Conservation (phyloP, 2,329 filamentous ascomycete species). For the Ceratocystis diversiconidia region DNA sequence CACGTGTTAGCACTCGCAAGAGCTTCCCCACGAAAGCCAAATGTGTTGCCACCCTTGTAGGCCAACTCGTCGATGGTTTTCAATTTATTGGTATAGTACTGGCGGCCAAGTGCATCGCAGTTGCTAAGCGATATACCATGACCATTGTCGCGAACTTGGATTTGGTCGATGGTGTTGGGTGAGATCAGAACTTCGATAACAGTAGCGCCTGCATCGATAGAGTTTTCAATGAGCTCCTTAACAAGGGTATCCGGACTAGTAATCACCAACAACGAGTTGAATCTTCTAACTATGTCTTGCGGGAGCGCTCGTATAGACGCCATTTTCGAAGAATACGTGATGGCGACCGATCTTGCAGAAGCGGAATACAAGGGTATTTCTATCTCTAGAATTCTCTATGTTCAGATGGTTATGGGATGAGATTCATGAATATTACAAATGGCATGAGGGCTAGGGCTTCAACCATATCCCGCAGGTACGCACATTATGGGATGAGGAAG, state of each 20-base stretch:
- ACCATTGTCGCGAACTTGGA: constrained; percentile 64
- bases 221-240: constrained; percentile 67
- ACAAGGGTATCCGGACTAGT: constrained; percentile 46
- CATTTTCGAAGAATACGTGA: constrained; percentile 27
- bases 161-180: constrained; percentile 50
- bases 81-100: constrained; percentile 64
- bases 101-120: constrained; percentile 45
- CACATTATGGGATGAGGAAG: not conserved
- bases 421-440: not conserved
- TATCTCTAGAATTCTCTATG: not conserved
- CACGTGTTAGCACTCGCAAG: constrained; percentile 51
- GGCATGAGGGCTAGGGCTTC: constrained; percentile 12
- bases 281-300: constrained; percentile 35
- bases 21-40: constrained; percentile 68
- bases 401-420: constrained; percentile 1
- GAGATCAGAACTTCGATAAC: constrained; percentile 51
- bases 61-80: constrained; percentile 47
- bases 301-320: constrained; percentile 30
- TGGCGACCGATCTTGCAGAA: not conserved
- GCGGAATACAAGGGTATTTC: not conserved
- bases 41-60: constrained; percentile 38
- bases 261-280: constrained; percentile 48
- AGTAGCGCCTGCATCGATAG: constrained; percentile 56
- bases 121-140: constrained; percentile 51
- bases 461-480: not conserved